Evolutionary conservation across 2,329 filamentous ascomycete species (phyloP).

Genomic region (Cladorrhinum sp.): DNA sequence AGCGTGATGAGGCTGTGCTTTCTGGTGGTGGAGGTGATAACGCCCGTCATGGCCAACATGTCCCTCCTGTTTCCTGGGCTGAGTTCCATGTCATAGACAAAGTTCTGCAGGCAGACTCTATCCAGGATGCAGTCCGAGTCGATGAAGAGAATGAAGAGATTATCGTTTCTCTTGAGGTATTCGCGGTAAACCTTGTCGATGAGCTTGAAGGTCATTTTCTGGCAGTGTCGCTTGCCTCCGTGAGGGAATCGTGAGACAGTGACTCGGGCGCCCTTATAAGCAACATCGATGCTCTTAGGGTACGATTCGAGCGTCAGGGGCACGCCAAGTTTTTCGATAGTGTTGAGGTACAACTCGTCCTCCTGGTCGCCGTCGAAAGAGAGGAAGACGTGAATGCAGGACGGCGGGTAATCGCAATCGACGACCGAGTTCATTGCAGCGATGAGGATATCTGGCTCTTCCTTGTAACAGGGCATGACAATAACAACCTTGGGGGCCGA

Average conservation of each 20-base stretch:
- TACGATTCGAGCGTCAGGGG: conserved; percentile 73
- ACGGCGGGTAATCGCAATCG: conserved; percentile 87
- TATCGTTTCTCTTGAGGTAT: conserved; percentile 83
- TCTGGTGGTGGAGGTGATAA: conserved; percentile 90
- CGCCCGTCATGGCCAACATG: conserved; percentile 96
- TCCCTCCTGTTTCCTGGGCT: conserved; percentile 88
- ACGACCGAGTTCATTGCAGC: conserved; percentile 89
- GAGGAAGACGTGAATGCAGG: conserved; percentile 90
- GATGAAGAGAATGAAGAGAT: conserved; percentile 94
- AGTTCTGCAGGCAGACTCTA: conserved; percentile 88
- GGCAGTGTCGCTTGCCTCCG: conserved; percentile 89
- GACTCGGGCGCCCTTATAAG: conserved; percentile 76
- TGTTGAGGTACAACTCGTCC: conserved; percentile 84
- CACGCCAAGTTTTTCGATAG: conserved; percentile 80
- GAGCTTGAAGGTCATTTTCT: conserved; percentile 88
- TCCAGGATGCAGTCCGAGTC: conserved; percentile 96
- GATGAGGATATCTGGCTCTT: conserved; percentile 78
- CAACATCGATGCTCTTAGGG: conserved; percentile 86
- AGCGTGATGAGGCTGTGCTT: conserved; percentile 88
- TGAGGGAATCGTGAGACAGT: conserved; percentile 91
- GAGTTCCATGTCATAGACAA: conserved; percentile 97
- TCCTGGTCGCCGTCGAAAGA: conserved; percentile 91
- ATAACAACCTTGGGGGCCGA: conserved; percentile 92
- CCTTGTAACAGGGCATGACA: conserved; percentile 96
- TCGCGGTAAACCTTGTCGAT: conserved; percentile 90